These are phyloP conservation scores for Zygotorulaspora mrakii DNA, from an alignment of 1,139 yeast species.

Conservation along the genomic window DNA sequence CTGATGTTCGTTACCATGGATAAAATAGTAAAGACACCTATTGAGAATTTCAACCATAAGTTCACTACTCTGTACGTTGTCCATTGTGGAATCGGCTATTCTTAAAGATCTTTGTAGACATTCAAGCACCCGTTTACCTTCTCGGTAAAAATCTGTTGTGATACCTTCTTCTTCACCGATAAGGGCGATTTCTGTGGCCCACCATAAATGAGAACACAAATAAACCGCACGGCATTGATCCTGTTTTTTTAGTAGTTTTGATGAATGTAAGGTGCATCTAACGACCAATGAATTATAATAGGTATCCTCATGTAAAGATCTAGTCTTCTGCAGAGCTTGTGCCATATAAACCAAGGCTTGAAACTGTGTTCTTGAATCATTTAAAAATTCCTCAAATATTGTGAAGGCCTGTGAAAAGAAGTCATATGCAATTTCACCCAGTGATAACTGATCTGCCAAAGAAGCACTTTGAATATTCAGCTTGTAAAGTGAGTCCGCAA, in stretches of 20 bases:
- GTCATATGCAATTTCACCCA: slow-evolving; percentile 74
- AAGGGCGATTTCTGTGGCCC: slow-evolving; percentile 67
- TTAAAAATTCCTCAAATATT: slow-evolving; percentile 75
- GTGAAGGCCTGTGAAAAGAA: slow-evolving; percentile 85
- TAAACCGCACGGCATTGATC: slow-evolving; percentile 93
- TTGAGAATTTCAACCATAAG: slow-evolving; percentile 86
- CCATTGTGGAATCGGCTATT: slow-evolving; percentile 88
- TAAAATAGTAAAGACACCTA: slow-evolving; percentile 77
- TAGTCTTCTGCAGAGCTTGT: slow-evolving; percentile 48
- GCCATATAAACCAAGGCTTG: slow-evolving; percentile 53
- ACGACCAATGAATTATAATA: slow-evolving; percentile 74
- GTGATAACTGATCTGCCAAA: slow-evolving; percentile 69
- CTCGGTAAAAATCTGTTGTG: slow-evolving; percentile 37
- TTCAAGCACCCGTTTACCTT: slow-evolving; percentile 61
- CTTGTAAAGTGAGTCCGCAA: slow-evolving; percentile 46
- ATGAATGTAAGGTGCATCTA: slow-evolving; percentile 81
- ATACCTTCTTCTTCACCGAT: slow-evolving; percentile 48
- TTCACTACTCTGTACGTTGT: slow-evolving; percentile 54
- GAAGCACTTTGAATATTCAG: slow-evolving; percentile 54
- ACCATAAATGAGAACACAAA: slow-evolving; percentile 88
- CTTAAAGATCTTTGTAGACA: slow-evolving; percentile 73
- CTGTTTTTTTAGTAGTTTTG: slow-evolving; percentile 82
- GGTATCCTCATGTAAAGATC: slow-evolving; percentile 30
- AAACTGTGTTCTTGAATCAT: slow-evolving; percentile 56
- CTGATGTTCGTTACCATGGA: slow-evolving; percentile 72